These are phyloP conservation scores for Dorcoceras hygrometricum DNA, from an alignment of 257 asterid genomes.

Conservation along the genomic window DNA sequence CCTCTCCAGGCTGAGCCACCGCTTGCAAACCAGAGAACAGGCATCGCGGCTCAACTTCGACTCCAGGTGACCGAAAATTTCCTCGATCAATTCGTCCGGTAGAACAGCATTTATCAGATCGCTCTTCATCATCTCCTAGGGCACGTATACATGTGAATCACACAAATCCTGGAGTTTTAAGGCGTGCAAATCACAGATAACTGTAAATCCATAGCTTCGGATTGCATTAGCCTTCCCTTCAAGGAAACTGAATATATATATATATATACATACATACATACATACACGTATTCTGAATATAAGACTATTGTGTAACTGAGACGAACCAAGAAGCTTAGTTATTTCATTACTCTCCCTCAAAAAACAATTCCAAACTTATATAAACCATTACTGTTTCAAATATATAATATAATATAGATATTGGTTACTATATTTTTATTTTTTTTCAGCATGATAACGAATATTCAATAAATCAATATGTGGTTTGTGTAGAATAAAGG, in stretches of 20 bases:
- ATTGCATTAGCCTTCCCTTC: neutral
- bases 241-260: neutral
- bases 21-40: conserved; percentile 72
- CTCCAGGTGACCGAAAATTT: conserved; percentile 52
- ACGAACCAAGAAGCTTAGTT: too few species aligned
- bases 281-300: neutral
- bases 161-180: neutral
- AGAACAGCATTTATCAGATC: conserved; percentile 57
- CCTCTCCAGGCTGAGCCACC: conserved; percentile 87
- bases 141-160: neutral
- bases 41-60: conserved; percentile 67
- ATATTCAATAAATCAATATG: too few species aligned
- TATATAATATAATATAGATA: too few species aligned
- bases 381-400: too few species aligned
- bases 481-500: too few species aligned
- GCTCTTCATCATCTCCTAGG: neutral
- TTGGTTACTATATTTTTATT: too few species aligned
- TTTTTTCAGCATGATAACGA: too few species aligned
- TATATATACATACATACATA: too few species aligned
- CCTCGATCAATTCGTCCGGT: conserved; percentile 70
- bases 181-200: neutral
- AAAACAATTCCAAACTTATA: too few species aligned
- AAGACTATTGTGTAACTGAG: too few species aligned
- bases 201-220: neutral
- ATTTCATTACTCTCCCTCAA: too few species aligned